phyloP scores from a whole-genome alignment of 2,329 filamentous ascomycete species.

The Furcasterigmium sp. region DNA sequence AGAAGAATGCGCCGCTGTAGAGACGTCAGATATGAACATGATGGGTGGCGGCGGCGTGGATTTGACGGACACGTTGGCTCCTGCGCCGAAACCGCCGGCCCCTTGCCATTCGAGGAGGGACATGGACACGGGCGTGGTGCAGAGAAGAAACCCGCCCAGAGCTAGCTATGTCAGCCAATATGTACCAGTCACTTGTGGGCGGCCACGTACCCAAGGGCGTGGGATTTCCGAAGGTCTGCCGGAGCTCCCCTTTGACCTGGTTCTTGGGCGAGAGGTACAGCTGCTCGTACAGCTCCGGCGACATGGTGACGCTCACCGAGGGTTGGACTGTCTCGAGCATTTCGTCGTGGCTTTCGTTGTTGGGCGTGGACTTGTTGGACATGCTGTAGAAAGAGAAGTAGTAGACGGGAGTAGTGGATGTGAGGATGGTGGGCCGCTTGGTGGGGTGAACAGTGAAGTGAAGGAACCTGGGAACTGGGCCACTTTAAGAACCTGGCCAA shows the following conservation, averaged over 20 bases:
- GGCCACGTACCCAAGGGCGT: constrained; percentile 33
- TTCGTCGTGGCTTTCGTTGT: constrained; percentile 6
- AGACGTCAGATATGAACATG: neutral
- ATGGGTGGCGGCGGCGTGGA: neutral
- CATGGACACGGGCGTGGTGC: constrained; percentile 22
- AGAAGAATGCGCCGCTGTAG: constrained; percentile 29
- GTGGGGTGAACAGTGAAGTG: too few species aligned
- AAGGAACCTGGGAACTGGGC: too few species aligned
- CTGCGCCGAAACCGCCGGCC: constrained; percentile 21
- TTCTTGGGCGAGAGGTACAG: constrained; percentile 44
- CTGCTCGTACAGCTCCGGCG: constrained; percentile 48
- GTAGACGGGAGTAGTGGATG: neutral
- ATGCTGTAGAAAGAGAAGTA: neutral
- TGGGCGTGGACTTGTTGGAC: neutral
- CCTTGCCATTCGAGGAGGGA: constrained; percentile 22
- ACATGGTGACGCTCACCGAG: constrained; percentile 38
- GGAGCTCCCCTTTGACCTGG: constrained; percentile 36
- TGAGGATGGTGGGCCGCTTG: too few species aligned
- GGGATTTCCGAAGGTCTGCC: constrained; percentile 46
- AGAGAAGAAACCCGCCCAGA: constrained; percentile 22
- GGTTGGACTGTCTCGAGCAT: constrained; percentile 18
- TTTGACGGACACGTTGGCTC: constrained; percentile 21
- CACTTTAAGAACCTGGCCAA: too few species aligned
- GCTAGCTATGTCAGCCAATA: constrained; percentile 11
- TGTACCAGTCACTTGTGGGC: too few species aligned